Evolutionary conservation across 306 rosid species (phyloP).

Genomic region (cucumber (Cucumis sativus)): Cucumber_9930_V3 NC_026657.2:28472001-28472500

Average conservation of each 20-base stretch:
- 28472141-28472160: constrained; percentile 1
- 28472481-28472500: constrained; percentile 36
- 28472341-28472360: constrained; percentile 49
- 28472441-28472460: not conserved
- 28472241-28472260: not conserved
- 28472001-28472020: not conserved
- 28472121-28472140: constrained; percentile 49
- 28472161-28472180: not conserved
- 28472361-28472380: constrained; percentile 45
- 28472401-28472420: not conserved
- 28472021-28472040: not conserved
- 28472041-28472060: constrained; percentile 53
- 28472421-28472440: not conserved
- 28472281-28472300: not conserved
- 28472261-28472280: not conserved
- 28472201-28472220: not conserved
- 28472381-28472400: constrained; percentile 28
- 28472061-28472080: constrained; percentile 34
- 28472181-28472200: not conserved
- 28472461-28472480: not conserved
- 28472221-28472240: not conserved
- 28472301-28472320: constrained; percentile 44
- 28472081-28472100: constrained; percentile 37
- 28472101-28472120: constrained; percentile 48
- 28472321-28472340: constrained; percentile 44